Conservation (phyloP, 306 rosid species). For the Quercus alba region DNA sequence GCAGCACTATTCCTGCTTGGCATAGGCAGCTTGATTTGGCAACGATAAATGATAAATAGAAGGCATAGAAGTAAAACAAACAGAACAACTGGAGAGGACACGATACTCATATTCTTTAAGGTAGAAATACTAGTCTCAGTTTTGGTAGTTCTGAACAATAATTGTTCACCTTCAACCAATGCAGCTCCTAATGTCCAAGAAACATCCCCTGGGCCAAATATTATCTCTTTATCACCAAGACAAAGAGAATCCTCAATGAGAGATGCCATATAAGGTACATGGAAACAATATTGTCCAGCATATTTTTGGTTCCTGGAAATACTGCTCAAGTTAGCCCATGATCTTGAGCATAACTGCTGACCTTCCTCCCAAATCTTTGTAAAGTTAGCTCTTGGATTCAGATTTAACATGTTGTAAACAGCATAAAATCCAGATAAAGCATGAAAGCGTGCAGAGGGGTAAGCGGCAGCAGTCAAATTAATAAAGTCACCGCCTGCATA, state of each 20-base stretch:
- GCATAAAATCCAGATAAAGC: constrained; percentile 83
- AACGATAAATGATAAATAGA: constrained; percentile 49
- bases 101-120: constrained; percentile 28
- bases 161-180: constrained; percentile 55
- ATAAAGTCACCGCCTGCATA: constrained; percentile 49
- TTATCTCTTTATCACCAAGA: constrained; percentile 59
- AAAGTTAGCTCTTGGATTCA: constrained; percentile 61
- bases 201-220: constrained; percentile 80
- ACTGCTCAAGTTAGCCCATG: constrained; percentile 49
- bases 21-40: constrained; percentile 76
- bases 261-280: constrained; percentile 78
- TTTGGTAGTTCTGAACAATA: constrained; percentile 33
- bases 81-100: constrained; percentile 53
- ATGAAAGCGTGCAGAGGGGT: constrained; percentile 47
- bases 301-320: constrained; percentile 38
- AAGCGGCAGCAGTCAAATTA: constrained; percentile 48
- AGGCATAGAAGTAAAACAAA: constrained; percentile 59
- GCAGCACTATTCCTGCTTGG: constrained; percentile 44
- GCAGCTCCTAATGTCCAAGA: constrained; percentile 94
- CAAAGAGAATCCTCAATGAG: constrained; percentile 65
- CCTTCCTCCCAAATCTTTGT: constrained; percentile 66
- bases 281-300: constrained; percentile 65
- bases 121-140: constrained; percentile 29
- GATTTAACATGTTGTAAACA: constrained; percentile 60
- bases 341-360: constrained; percentile 58